phyloP scores from a whole-genome alignment of 2,329 filamentous ascomycete genomes.

The Penicillium sp. region DNA sequence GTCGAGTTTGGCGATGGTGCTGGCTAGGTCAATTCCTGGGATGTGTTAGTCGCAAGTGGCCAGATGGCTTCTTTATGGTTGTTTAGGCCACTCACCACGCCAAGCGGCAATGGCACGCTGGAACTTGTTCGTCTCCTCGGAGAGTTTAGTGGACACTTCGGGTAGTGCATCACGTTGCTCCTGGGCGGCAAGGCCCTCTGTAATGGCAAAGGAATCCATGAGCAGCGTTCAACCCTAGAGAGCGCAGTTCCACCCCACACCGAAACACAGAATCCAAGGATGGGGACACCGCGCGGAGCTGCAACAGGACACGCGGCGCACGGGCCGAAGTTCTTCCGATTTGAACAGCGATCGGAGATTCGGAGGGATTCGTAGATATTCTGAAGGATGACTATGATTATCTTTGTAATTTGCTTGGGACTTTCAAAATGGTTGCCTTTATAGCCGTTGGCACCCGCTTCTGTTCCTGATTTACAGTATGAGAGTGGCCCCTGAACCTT shows the following conservation, averaged over 20 bases:
- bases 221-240: constrained; percentile 14
- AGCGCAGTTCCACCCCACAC: constrained; percentile 28
- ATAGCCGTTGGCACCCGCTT: constrained; percentile 7
- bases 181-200: constrained; percentile 39
- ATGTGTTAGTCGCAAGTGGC: background rate
- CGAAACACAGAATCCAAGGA: constrained; percentile 13
- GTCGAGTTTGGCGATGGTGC: constrained; percentile 81
- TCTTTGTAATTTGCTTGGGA: background rate
- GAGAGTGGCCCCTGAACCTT: constrained; percentile 23
- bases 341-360: constrained; percentile 14
- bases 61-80: background rate
- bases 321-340: constrained; percentile 38
- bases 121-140: constrained; percentile 81
- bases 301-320: constrained; percentile 28
- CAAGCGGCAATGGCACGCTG: constrained; percentile 94
- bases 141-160: constrained; percentile 30
- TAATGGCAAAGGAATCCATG: constrained; percentile 47
- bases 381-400: background rate
- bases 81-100: constrained; percentile 66
- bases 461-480: constrained; percentile 11
- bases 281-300: constrained; percentile 26
- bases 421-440: constrained; percentile 1
- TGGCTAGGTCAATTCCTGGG: constrained; percentile 80
- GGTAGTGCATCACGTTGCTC: constrained; percentile 28
- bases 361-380: background rate